Conservation (phyloP, 495 filamentous ascomycete genomes). For the Hypoxylon perforatum region DNA sequence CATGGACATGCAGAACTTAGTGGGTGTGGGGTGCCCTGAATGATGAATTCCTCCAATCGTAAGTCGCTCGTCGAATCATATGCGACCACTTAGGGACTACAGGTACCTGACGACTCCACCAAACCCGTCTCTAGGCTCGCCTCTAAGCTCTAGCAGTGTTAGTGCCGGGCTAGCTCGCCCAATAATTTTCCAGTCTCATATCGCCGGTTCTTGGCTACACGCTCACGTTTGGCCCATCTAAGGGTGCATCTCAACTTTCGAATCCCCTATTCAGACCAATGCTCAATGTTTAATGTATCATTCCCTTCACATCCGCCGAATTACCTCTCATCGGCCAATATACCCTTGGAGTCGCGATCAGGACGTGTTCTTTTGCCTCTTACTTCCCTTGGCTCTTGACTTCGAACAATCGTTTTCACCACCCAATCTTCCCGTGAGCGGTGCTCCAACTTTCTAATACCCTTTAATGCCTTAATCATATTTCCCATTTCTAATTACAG, state of each 20-base stretch:
- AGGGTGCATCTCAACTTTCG: too few species aligned
- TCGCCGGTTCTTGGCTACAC: not conserved
- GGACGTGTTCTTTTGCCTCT: not conserved
- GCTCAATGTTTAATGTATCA: too few species aligned
- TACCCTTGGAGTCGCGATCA: not conserved
- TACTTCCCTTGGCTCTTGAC: constrained; percentile 1
- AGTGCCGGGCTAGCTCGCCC: constrained; percentile 4
- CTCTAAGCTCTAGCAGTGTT: not conserved
- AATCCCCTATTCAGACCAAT: too few species aligned
- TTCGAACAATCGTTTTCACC: constrained; percentile 3
- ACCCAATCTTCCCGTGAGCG: constrained; percentile 25
- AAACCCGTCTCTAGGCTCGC: too few species aligned
- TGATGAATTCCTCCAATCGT: constrained; percentile 3
- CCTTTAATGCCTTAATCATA: constrained; percentile 29
- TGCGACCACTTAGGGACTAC: constrained; percentile 3
- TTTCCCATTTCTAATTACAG: constrained; percentile 20
- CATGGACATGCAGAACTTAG: not conserved
- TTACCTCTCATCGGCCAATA: not conserved
- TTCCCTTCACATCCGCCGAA: not conserved
- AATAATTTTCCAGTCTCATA: constrained; percentile 9
- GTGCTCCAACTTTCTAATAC: constrained; percentile 14
- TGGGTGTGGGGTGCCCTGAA: constrained; percentile 22
- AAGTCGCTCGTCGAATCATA: constrained; percentile 11
- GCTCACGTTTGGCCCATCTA: too few species aligned
- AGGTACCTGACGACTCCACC: constrained; percentile 27